phyloP scores from a whole-genome alignment of 2,329 filamentous ascomycete genomes.

The Trichoderma gracile region DNA sequence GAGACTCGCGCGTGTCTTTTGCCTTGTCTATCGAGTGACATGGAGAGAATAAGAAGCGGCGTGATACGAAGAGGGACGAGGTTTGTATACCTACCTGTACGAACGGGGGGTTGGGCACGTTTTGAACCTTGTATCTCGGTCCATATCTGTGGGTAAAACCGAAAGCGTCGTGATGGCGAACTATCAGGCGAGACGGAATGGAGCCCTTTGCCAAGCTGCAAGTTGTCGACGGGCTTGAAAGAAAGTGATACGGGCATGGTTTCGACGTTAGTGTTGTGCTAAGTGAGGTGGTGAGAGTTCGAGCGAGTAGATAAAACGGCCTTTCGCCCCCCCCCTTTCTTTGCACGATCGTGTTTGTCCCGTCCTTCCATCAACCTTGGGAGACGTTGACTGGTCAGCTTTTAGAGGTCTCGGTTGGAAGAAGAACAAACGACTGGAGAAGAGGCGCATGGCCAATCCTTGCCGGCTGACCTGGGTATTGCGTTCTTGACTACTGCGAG shows the following conservation, averaged over 20 bases:
- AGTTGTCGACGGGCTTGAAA: not conserved
- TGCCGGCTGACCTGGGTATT: not conserved
- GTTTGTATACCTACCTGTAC: not conserved
- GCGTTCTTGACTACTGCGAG: not conserved
- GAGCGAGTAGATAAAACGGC: not conserved
- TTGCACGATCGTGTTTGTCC: not conserved
- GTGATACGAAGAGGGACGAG: not conserved
- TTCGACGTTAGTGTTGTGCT: not conserved
- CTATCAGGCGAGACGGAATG: not conserved
- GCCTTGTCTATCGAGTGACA: not conserved
- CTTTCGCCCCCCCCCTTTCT: not conserved
- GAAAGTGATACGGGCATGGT: not conserved
- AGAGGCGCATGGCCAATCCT: not conserved
- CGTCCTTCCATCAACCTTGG: not conserved
- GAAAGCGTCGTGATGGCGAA: not conserved
- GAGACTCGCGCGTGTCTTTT: not conserved
- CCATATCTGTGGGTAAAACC: not conserved
- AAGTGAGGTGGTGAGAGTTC: too few species aligned
- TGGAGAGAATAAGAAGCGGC: not conserved
- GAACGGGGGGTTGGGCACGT: not conserved
- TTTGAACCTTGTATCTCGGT: not conserved
- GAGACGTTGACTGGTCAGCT: slow-evolving; percentile 5
- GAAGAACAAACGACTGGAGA: not conserved
- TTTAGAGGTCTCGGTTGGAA: slow-evolving; percentile 6
- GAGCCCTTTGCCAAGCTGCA: not conserved